phyloP scores from a whole-genome alignment of 2,329 filamentous ascomycete genomes.

The Xylaria sp. region DNA sequence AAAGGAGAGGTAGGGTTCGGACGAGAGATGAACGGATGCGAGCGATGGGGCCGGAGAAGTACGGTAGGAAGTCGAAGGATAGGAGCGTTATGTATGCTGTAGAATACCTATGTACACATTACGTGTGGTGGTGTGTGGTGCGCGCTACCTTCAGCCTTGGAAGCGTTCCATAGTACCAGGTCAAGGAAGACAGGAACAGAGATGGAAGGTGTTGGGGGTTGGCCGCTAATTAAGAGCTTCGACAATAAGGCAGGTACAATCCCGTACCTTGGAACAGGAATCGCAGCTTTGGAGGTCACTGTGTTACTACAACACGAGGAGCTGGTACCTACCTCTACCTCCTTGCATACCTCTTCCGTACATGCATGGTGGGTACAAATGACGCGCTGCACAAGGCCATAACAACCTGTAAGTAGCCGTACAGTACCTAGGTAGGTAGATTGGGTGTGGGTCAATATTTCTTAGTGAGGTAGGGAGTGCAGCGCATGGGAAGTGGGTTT shows the following conservation, averaged over 20 bases:
- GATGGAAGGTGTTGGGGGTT: neutral
- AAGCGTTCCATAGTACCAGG: neutral
- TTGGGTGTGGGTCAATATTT: constrained; percentile 19
- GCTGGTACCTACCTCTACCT: constrained; percentile 3
- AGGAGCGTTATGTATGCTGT: too few species aligned
- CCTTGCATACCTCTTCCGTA: neutral
- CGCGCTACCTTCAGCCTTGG: constrained; percentile 9
- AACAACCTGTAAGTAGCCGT: neutral
- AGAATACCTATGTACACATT: constrained; percentile 5
- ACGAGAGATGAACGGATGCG: neutral
- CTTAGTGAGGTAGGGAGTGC: constrained; percentile 8
- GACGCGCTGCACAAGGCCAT: constrained; percentile 13
- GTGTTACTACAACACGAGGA: constrained; percentile 3
- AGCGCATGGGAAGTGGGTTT: constrained; percentile 15
- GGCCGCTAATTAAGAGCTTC: constrained; percentile 10
- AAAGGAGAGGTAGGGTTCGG: constrained; percentile 4
- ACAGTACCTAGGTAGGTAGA: constrained; percentile 1
- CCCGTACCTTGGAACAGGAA: neutral
- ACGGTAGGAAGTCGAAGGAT: constrained; percentile 7
- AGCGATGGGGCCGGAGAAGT: neutral
- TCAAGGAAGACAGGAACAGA: neutral
- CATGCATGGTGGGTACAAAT: neutral
- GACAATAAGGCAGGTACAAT: neutral
- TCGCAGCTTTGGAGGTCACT: neutral
- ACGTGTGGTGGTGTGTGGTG: neutral